A percentile compares a stretch with the other conserved stretches of the same genome.
Conservation (phyloP, 106 monocot species). For the Triglochin maritima region DNA sequence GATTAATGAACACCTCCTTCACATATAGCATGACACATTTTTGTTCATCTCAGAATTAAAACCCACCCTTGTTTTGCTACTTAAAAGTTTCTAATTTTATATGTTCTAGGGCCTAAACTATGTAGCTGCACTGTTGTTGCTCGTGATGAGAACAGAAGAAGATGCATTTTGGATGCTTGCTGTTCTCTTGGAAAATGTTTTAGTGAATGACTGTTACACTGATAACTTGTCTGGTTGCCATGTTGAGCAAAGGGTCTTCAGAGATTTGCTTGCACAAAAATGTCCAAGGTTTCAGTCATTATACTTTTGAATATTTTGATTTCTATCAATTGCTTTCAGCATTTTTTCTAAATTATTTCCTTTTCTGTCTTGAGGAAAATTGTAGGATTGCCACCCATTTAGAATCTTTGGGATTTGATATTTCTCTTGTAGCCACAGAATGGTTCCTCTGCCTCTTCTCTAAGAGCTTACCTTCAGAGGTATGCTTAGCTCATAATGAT, state of each 20-base stretch:
- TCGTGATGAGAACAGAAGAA: slow-evolving; percentile 94
- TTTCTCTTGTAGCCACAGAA: slow-evolving; percentile 81
- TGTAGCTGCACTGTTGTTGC: slow-evolving; percentile 78
- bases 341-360: background rate
- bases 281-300: slow-evolving; percentile 55
- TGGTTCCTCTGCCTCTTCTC: slow-evolving; percentile 98
- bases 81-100: background rate
- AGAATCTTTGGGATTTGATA: slow-evolving; percentile 83
- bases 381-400: slow-evolving; percentile 81
- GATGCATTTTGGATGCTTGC: slow-evolving; percentile 99
- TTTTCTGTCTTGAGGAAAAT: slow-evolving; percentile 1
- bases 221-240: slow-evolving; percentile 97
- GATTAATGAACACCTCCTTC: too few species aligned
- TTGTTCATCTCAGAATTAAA: too few species aligned
- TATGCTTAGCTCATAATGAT: slow-evolving; percentile 10
- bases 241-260: slow-evolving; percentile 95
- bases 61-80: background rate
- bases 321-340: background rate
- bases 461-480: slow-evolving; percentile 98
- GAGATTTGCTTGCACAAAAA: slow-evolving; percentile 85
- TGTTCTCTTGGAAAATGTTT: slow-evolving; percentile 85
- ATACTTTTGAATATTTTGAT: background rate
- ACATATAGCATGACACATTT: background rate
- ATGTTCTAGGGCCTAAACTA: slow-evolving; percentile 82
- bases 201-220: slow-evolving; percentile 91